phyloP scores from a whole-genome alignment of 2,329 filamentous ascomycete genomes.

The Pseudophaeomoniella oleicola region DNA sequence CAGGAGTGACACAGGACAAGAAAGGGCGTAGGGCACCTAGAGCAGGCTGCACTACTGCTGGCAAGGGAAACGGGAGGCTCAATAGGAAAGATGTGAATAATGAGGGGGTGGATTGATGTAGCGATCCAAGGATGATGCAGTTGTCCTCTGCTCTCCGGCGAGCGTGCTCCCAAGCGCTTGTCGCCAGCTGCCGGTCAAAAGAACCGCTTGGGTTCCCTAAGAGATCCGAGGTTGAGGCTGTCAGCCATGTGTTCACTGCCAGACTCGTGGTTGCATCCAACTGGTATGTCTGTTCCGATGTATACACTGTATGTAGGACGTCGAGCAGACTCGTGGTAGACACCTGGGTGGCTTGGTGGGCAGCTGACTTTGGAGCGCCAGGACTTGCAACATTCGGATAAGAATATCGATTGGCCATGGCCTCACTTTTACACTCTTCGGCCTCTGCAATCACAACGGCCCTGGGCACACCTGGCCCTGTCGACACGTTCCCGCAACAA shows the following conservation, averaged over 20 bases:
- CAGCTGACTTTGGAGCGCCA: conserved; percentile 39
- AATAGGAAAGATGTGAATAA: conserved; percentile 67
- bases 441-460: conserved; percentile 1
- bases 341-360: conserved; percentile 61
- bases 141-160: conserved; percentile 88
- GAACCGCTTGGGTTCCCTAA: conserved; percentile 61
- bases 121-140: conserved; percentile 76
- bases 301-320: conserved; percentile 77
- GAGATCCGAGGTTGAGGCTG: conserved; percentile 54
- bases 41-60: conserved; percentile 60
- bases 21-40: conserved; percentile 76
- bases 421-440: no score
- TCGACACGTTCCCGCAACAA: conserved; percentile 1
- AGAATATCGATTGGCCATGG: conserved; percentile 47
- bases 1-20: conserved; percentile 70
- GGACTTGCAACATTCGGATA: conserved; percentile 48
- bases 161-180: conserved; percentile 90
- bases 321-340: conserved; percentile 90
- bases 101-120: conserved; percentile 79
- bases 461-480: conserved; percentile 3
- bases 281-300: conserved; percentile 64
- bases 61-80: conserved; percentile 65
- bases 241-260: conserved; percentile 92
- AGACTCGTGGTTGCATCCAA: conserved; percentile 83
- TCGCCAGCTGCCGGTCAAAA: conserved; percentile 63